Percentiles rank a stretch among this genome's conserved stretches.
These are phyloP conservation scores for Yamadazyma epiphylla DNA, from an alignment of 1,139 yeast species.

Conservation along the genomic window DNA sequence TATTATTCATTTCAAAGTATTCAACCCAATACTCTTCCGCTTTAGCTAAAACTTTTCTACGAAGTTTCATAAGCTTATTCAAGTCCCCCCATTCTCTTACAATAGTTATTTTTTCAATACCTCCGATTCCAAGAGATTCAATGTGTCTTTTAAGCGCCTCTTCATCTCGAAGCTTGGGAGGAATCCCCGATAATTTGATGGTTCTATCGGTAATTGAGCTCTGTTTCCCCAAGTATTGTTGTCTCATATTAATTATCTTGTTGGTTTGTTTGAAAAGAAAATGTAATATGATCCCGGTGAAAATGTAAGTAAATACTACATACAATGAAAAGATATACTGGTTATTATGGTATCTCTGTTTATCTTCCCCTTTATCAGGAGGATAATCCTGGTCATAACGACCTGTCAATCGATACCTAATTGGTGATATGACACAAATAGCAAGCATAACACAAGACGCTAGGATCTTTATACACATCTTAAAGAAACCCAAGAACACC, in stretches of 20 bases:
- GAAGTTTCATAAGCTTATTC: constrained; percentile 57
- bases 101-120: constrained; percentile 68
- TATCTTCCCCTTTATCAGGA: constrained; percentile 38
- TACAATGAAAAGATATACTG: constrained; percentile 36
- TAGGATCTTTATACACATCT: constrained; percentile 66
- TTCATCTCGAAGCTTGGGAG: constrained; percentile 72
- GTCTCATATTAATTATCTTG: constrained; percentile 37
- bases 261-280: constrained; percentile 35
- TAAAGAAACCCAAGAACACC: constrained; percentile 74
- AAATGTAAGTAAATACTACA: constrained; percentile 39
- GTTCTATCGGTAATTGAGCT: constrained; percentile 45
- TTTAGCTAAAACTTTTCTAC: constrained; percentile 50
- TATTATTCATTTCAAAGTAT: constrained; percentile 47
- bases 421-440: constrained; percentile 64
- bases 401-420: constrained; percentile 69
- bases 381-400: constrained; percentile 50
- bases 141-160: constrained; percentile 67
- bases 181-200: constrained; percentile 49
- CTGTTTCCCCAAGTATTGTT: constrained; percentile 39
- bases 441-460: constrained; percentile 60
- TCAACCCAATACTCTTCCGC: constrained; percentile 78
- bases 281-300: constrained; percentile 31
- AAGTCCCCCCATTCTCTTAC: constrained; percentile 83
- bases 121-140: constrained; percentile 74
- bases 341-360: constrained; percentile 9